Percentiles rank a stretch among this genome's conserved stretches.
These are phyloP conservation scores for Firmiana major DNA, from an alignment of 345 rosid genomes.

Conservation along the genomic window DNA sequence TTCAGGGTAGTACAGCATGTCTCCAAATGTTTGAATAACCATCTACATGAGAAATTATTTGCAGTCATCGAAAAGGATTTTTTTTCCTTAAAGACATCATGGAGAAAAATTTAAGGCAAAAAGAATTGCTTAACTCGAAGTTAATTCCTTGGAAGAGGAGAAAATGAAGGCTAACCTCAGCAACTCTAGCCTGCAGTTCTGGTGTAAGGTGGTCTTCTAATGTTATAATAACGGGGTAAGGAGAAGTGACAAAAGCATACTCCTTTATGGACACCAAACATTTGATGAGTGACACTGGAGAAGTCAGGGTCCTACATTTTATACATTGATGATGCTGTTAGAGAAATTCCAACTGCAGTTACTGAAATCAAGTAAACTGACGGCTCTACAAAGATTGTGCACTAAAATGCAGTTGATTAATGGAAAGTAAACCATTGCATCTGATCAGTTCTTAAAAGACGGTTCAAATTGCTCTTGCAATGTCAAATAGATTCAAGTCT, in stretches of 20 bases:
- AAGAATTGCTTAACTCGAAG: neutral
- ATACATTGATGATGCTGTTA: neutral
- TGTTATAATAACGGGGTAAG: conserved; percentile 86
- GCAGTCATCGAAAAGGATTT: neutral
- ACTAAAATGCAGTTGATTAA: neutral
- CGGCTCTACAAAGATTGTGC: neutral
- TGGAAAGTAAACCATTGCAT: neutral
- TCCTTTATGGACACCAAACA: conserved; percentile 77
- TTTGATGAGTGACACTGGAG: conserved; percentile 69
- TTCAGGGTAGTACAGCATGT: conserved; percentile 59
- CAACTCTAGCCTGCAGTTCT: conserved; percentile 90
- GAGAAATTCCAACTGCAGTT: neutral
- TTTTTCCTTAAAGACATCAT: neutral
- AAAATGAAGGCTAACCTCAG: conserved; percentile 47
- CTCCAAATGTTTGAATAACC: conserved; percentile 69
- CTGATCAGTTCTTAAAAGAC: neutral
- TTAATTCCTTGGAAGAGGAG: neutral
- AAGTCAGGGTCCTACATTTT: conserved; percentile 66
- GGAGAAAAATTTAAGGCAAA: neutral
- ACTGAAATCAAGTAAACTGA: neutral
- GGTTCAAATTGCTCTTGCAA: neutral
- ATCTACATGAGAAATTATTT: conserved; percentile 31
- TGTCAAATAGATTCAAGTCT: neutral
- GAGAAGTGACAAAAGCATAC: conserved; percentile 69
- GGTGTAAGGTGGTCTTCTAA: conserved; percentile 92